These are phyloP conservation scores for Prunus dulcis DNA, from an alignment of 306 rosid species.

Conservation along the genomic window DNA sequence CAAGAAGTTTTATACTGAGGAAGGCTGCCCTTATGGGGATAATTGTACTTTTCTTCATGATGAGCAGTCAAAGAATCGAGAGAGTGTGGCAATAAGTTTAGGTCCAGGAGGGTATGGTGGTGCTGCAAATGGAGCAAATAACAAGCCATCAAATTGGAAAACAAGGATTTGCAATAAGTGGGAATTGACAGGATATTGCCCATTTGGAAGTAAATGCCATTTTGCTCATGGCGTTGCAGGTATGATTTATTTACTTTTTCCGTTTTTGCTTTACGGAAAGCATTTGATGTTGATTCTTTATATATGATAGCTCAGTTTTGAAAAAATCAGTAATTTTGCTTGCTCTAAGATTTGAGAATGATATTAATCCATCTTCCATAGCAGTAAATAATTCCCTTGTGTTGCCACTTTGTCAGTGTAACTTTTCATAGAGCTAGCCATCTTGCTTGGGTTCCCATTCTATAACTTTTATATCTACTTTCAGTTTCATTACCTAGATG, in stretches of 20 bases:
- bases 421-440: not conserved
- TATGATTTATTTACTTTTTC: constrained; percentile 23
- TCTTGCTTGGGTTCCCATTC: not conserved
- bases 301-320: not conserved
- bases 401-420: not conserved
- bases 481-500: not conserved
- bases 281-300: not conserved
- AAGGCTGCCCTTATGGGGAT: constrained; percentile 98
- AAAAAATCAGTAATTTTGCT: not conserved
- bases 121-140: constrained; percentile 47
- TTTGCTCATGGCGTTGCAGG: constrained; percentile 98
- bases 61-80: constrained; percentile 86
- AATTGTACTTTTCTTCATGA: constrained; percentile 95
- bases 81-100: constrained; percentile 96
- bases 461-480: not conserved
- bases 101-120: constrained; percentile 95
- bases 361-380: not conserved
- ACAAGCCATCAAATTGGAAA: constrained; percentile 97
- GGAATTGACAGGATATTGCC: constrained; percentile 99
- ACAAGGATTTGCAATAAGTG: constrained; percentile 98
- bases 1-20: constrained; percentile 95
- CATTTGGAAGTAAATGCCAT: constrained; percentile 96
- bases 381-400: not conserved
- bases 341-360: not conserved
- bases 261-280: not conserved